These are phyloP conservation scores for Abrus pulchellus DNA, from an alignment of 306 rosid genomes.

Conservation along the genomic window DNA sequence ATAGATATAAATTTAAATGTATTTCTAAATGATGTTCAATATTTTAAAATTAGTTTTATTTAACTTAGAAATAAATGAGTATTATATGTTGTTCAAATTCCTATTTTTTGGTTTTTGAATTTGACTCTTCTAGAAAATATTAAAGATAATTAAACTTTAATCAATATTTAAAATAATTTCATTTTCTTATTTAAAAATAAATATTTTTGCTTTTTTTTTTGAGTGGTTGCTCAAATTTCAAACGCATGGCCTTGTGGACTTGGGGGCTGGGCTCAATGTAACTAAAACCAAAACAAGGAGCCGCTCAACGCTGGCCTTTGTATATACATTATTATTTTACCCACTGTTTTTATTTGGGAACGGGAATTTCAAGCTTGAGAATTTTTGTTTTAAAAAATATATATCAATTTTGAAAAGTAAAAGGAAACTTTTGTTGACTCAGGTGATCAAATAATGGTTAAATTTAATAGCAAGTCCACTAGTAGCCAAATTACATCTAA, in stretches of 20 bases:
- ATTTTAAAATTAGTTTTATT: too few species aligned
- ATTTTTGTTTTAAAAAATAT: background rate
- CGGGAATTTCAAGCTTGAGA: background rate
- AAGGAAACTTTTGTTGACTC: background rate
- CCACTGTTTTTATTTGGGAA: background rate
- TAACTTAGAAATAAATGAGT: too few species aligned
- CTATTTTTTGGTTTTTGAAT: too few species aligned
- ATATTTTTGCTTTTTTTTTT: too few species aligned
- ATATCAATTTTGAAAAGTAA: background rate
- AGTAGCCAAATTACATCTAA: background rate
- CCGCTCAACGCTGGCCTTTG: background rate
- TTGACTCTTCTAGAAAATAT: too few species aligned
- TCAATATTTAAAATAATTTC: too few species aligned
- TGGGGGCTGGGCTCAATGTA: conserved; percentile 46
- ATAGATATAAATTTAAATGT: too few species aligned
- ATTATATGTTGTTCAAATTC: too few species aligned
- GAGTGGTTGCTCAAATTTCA: background rate
- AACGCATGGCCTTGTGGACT: background rate
- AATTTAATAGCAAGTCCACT: too few species aligned
- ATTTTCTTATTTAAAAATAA: too few species aligned
- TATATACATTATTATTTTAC: background rate
- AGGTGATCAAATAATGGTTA: background rate
- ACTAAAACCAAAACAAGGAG: conserved; percentile 32
- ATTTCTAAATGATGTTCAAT: too few species aligned
- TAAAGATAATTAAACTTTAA: too few species aligned